Base-by-base conservation (phyloP, 257 asterid species). In the Solanum chaucha region DNA sequence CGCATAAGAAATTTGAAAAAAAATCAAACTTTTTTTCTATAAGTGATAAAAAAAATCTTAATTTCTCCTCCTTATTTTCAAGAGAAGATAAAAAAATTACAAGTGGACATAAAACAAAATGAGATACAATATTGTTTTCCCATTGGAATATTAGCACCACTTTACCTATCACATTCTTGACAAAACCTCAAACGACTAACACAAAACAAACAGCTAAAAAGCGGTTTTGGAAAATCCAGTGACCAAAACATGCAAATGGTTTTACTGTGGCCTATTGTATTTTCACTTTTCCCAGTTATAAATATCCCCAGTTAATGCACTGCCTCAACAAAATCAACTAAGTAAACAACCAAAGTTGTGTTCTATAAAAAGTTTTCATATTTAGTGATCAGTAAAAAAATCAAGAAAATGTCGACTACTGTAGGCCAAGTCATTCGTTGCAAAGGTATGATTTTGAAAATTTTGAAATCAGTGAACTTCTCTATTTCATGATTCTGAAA, bases 391-490 rank as follows among this genome's bases (percentile, higher is more conserved):
- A 83, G 78, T 38, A 46, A 28, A 55, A 68, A 84, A 75, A 38
- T 44, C 64, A 78, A 44, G 64, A 78, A 88, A 46, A 93, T 94
- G 97, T 90, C 93, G 51, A 88, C 65, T 85, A 92, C 95, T 86
- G 89, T 87, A 0, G 96, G 95, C 32, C 90, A 92, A 87, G 95
- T 91, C 85, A 95, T 95, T 61, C 93, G 92, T 26, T 94, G 98
- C 91, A 93, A 89, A 94, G 98, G 98, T 94, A 67, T 5, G 3
- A 48, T 1, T 48, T 14, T 44, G 55, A 44, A 44, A 41, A 3
- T 44, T 44, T 5, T 75, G 48, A 59, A 58, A 22, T 59, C 64
- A 19, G 24, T 17, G 22, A 55, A 17, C n/a, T 55, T 17, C 8
- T 55, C n/a, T 8, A 65, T 65, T 24, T 9, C 19, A 65, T 24